Conservation (phyloP, 2,329 filamentous ascomycete species). For the Fusarium chaquense region DNA sequence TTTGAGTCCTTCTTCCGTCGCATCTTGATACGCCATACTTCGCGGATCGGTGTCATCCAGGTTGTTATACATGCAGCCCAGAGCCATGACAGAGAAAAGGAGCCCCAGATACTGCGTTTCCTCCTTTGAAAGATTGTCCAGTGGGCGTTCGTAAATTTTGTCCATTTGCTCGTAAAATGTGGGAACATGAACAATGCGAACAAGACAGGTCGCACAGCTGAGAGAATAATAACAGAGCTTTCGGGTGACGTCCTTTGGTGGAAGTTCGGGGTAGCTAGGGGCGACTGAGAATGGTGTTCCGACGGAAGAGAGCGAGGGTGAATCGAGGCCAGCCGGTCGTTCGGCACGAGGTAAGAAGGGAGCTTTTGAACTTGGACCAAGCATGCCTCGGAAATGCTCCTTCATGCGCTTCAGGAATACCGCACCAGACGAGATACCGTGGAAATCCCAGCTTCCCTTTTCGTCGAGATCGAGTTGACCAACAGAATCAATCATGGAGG, state of each 20-base stretch:
- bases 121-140: constrained; percentile 71
- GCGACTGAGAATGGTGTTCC: constrained; percentile 71
- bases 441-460: constrained; percentile 92
- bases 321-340: constrained; percentile 71
- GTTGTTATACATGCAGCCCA: constrained; percentile 78
- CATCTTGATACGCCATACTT: constrained; percentile 61
- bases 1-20: constrained; percentile 73
- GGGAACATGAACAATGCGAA: constrained; percentile 83
- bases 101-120: constrained; percentile 78
- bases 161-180: constrained; percentile 84
- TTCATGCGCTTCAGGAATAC: constrained; percentile 90
- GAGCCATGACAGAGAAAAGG: constrained; percentile 75
- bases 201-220: constrained; percentile 67
- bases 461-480: constrained; percentile 94
- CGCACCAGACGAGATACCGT: constrained; percentile 90
- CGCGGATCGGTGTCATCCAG: constrained; percentile 66
- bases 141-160: constrained; percentile 77
- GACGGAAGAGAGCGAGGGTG: constrained; percentile 70
- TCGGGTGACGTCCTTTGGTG: constrained; percentile 68
- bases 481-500: constrained; percentile 95
- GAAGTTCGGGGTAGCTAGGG: constrained; percentile 74
- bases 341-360: constrained; percentile 68
- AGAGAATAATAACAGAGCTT: constrained; percentile 67
- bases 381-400: constrained; percentile 84
- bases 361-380: constrained; percentile 72